These are phyloP conservation scores for Thuja plicata DNA, from an alignment of 83 land plant species.

Conservation along the genomic window DNA sequence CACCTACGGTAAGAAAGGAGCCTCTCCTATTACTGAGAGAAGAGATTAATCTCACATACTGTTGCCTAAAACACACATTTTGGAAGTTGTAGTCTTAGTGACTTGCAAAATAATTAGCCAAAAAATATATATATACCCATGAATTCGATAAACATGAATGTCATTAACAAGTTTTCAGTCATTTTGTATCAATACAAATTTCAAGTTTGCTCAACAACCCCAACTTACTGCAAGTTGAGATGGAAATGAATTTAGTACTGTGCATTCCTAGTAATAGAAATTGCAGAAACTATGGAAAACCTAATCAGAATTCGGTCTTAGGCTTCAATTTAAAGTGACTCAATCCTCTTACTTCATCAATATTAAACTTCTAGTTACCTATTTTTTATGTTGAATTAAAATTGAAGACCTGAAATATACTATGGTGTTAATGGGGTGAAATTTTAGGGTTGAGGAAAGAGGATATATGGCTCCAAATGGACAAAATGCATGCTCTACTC, in stretches of 20 bases:
- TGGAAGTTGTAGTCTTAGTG: too few species aligned
- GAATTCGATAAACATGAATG: neutral
- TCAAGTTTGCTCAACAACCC: neutral
- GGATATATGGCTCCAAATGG: conserved; percentile 2
- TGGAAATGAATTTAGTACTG: neutral
- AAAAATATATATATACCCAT: neutral
- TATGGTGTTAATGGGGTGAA: neutral
- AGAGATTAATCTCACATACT: too few species aligned
- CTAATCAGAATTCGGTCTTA: neutral
- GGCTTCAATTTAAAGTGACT: neutral
- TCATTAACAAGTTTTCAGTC: neutral
- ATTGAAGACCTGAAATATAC: too few species aligned
- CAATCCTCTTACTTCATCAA: neutral
- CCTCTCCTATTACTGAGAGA: too few species aligned
- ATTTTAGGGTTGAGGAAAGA: neutral
- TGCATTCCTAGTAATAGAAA: neutral
- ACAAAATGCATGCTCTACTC: neutral
- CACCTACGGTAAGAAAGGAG: too few species aligned
- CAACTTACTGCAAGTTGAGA: too few species aligned
- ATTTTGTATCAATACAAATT: neutral
- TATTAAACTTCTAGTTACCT: neutral
- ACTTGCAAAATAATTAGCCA: too few species aligned
- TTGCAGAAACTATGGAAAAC: neutral
- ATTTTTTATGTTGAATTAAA: neutral
- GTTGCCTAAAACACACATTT: too few species aligned